phyloP scores from a whole-genome alignment of 805 yeast genomes.

The Cyberlindnera lachancei region DNA sequence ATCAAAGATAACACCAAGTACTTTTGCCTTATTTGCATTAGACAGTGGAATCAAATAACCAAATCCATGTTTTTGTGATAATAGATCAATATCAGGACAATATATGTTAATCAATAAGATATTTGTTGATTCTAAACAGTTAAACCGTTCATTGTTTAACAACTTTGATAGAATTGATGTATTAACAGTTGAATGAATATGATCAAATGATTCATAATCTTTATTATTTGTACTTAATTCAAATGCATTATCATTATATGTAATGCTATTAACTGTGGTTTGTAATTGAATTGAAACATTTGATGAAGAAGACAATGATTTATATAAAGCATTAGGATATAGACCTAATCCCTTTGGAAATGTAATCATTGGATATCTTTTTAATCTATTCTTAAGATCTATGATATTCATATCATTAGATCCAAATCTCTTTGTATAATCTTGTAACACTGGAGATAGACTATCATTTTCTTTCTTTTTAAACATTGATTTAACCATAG shows the following conservation, averaged over 20 bases:
- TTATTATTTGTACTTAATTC: slow-evolving; percentile 3
- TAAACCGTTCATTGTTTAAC: slow-evolving; percentile 16
- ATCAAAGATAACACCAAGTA: slow-evolving; percentile 87
- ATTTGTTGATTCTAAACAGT: slow-evolving; percentile 17
- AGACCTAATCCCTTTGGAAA: slow-evolving; percentile 49
- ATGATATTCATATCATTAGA: slow-evolving; percentile 34
- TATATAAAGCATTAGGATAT: slow-evolving; percentile 38
- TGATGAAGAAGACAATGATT: slow-evolving; percentile 27
- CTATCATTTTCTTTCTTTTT: slow-evolving; percentile 3
- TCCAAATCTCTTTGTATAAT: slow-evolving; percentile 34
- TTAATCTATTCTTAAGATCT: slow-evolving; percentile 27
- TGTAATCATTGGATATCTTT: slow-evolving; percentile 54
- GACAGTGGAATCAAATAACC: slow-evolving; percentile 76
- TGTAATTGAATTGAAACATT: slow-evolving; percentile 36
- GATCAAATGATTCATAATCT: slow-evolving; percentile 44
- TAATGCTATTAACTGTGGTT: slow-evolving; percentile 15
- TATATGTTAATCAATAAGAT: slow-evolving; percentile 67
- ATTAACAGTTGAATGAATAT: slow-evolving; percentile 53
- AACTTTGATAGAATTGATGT: slow-evolving; percentile 32
- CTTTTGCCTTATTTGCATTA: slow-evolving; percentile 39
- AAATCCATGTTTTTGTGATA: slow-evolving; percentile 62
- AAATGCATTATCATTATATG: background rate
- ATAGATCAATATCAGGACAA: slow-evolving; percentile 37
- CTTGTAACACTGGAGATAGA: slow-evolving; percentile 24
- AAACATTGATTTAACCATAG: slow-evolving; percentile 27